Percentiles rank a stretch among this genome's conserved stretches.
Conservation (phyloP, 2,329 filamentous ascomycete genomes). For the Botrytis fragariae region DNA sequence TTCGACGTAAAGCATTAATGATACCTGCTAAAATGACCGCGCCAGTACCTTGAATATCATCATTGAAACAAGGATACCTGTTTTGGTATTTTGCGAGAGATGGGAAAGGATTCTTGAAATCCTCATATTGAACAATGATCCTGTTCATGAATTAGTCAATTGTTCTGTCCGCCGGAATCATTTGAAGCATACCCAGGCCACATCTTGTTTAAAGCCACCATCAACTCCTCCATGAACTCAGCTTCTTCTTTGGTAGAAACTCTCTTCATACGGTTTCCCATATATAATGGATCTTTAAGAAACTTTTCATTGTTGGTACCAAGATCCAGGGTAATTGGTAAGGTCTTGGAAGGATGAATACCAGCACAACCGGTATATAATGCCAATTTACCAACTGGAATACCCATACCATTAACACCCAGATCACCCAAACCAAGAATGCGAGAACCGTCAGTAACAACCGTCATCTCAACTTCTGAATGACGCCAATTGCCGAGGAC, state of each 20-base stretch:
- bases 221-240: slow-evolving; percentile 71
- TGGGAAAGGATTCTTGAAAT: slow-evolving; percentile 60
- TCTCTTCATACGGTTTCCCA: slow-evolving; percentile 67
- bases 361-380: slow-evolving; percentile 85
- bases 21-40: slow-evolving; percentile 83
- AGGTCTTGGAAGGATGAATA: slow-evolving; percentile 72
- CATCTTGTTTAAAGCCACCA: slow-evolving; percentile 61
- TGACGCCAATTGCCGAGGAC: slow-evolving; percentile 71
- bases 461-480: slow-evolving; percentile 59
- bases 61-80: slow-evolving; percentile 82
- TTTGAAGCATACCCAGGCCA: slow-evolving; percentile 68
- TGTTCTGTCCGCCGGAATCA: slow-evolving; percentile 54
- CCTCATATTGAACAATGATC: slow-evolving; percentile 63
- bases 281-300: slow-evolving; percentile 72
- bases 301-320: slow-evolving; percentile 78
- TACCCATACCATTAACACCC: slow-evolving; percentile 79
- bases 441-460: slow-evolving; percentile 55
- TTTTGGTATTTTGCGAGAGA: slow-evolving; percentile 71
- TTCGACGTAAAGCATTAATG: slow-evolving; percentile 69
- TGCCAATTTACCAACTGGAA: slow-evolving; percentile 78
- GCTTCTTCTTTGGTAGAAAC: slow-evolving; percentile 71
- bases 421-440: slow-evolving; percentile 80
- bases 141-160: slow-evolving; percentile 20
- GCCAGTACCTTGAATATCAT: slow-evolving; percentile 86
- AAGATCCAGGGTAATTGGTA: slow-evolving; percentile 81